Percentiles rank a stretch among this genome's conserved stretches.
phyloP scores from a whole-genome alignment of 257 asterid genomes.

The Przewalskia tangutica region DNA sequence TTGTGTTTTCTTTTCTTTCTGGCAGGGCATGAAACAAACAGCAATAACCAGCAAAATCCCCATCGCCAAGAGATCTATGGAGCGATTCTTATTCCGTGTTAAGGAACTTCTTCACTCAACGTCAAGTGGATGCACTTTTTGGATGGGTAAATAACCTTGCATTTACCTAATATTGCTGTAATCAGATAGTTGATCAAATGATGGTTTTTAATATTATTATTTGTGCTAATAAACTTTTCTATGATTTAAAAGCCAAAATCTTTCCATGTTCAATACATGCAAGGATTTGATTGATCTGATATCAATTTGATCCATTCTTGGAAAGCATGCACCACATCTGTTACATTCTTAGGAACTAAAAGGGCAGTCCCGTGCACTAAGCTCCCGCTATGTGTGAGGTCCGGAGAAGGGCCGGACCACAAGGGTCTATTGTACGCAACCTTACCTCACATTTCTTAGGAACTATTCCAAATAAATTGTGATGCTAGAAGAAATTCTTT shows the following conservation, averaged over 20 bases:
- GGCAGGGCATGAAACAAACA: constrained; percentile 68
- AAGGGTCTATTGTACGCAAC: no score
- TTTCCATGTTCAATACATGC: background rate
- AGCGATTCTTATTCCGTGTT: constrained; percentile 76
- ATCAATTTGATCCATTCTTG: background rate
- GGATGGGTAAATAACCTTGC: constrained; percentile 52
- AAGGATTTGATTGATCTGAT: background rate
- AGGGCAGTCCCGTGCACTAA: no score
- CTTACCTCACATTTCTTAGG: no score
- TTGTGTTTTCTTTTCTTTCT: constrained; percentile 7
- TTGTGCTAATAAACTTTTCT: background rate
- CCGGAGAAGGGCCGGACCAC: no score
- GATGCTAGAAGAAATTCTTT: background rate
- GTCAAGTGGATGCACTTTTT: constrained; percentile 69
- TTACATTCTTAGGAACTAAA: background rate
- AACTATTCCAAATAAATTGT: background rate
- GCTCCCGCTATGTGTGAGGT: no score
- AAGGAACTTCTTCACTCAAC: constrained; percentile 75
- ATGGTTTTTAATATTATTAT: background rate
- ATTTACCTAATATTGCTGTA: background rate
- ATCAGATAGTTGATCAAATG: background rate
- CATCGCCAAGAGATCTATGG: constrained; percentile 79
- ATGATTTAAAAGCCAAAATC: background rate
- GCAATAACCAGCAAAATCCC: constrained; percentile 73
- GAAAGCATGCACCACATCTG: background rate